Base-by-base conservation (phyloP, 139 green algal genomes). In the Astrephomene gubernaculifera region DNA sequence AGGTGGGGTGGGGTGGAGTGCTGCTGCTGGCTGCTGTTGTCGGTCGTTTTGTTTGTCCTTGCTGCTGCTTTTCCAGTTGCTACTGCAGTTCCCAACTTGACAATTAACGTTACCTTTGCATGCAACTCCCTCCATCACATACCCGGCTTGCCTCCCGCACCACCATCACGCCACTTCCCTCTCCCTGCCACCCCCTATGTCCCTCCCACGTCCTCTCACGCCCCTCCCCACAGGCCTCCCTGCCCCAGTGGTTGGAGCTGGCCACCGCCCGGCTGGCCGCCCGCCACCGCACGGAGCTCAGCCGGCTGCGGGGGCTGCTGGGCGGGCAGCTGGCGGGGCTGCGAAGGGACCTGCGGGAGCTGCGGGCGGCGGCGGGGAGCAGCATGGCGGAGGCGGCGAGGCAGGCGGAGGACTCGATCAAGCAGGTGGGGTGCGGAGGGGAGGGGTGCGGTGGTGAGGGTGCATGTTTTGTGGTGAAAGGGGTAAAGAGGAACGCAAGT, bases 191-290 rank as follows among this genome's bases (percentile, higher is more conserved):
- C 49, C 49, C 49, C 49, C 12, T 57, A 57, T 17, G 12, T 17
- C 17, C 12, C 49, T 57, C 49, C 49, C 49, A 12, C 49, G 12
- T 57, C 49, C 49, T 17, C 49, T 17, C 39, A 39, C 61, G 6
- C 14, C 12, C 9, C 35, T 31, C 4, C 29, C 76, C 29, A 25
- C 63, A 83, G 76, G 25, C n/a, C 64, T 21, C 79, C 9, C 79
- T 85, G 31, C 79, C 79, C 63, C 63, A 85, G 63, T 85, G 79
- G 79, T 25, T 85, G 43, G 63, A 61, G 43, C 63, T 68, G 12
- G 64, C 79, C 79, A 76, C 79, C 24, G 79, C 79, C 43, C 79
- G 44, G 63, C 44, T 68, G 19, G 39, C 43, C 61, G 63, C 79
- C 43, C 22, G 64, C 21, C 79, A 85, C 43, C 63, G 64, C 22